A percentile compares a stretch with the other conserved stretches of the same genome.
phyloP scores from a whole-genome alignment of 129 eudicot genomes.

The Kitagawia praeruptora region DNA sequence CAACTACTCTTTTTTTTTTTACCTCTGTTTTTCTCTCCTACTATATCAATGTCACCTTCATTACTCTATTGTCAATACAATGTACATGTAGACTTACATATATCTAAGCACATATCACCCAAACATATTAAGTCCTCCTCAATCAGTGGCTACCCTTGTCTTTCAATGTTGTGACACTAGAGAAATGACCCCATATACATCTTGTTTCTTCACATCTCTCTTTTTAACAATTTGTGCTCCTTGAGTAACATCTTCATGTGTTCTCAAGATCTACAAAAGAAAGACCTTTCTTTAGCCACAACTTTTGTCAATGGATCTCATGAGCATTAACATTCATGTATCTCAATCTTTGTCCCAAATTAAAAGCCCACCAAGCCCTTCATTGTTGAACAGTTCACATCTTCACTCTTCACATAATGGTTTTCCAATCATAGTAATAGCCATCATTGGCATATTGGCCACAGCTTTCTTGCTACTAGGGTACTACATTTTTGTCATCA shows the following conservation, averaged over 20 bases:
- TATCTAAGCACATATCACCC: not conserved
- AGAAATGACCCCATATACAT: not conserved
- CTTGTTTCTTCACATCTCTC: constrained; percentile 18
- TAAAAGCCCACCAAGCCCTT: constrained; percentile 27
- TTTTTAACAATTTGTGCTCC: constrained; percentile 18
- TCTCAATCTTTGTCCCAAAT: constrained; percentile 16
- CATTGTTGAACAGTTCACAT: constrained; percentile 1
- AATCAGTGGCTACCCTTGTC: constrained; percentile 4
- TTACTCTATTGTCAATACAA: not conserved
- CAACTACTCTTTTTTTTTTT: not conserved
- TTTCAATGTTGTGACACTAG: not conserved
- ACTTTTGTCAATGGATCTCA: constrained; percentile 23
- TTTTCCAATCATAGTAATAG: constrained; percentile 69
- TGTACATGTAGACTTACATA: not conserved
- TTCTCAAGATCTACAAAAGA: constrained; percentile 33
- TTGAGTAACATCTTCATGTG: constrained; percentile 18
- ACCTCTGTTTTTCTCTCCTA: not conserved
- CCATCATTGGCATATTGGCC: constrained; percentile 74
- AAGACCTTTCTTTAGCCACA: constrained; percentile 14
- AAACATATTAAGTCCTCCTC: not conserved
- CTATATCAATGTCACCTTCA: not conserved
- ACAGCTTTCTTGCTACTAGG: constrained; percentile 61
- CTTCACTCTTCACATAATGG: constrained; percentile 32
- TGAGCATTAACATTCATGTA: constrained; percentile 10
- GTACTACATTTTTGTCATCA: constrained; percentile 87